Conservation (phyloP, 768 basidiomycete genomes). For the Pulveroboletus sp. region DNA sequence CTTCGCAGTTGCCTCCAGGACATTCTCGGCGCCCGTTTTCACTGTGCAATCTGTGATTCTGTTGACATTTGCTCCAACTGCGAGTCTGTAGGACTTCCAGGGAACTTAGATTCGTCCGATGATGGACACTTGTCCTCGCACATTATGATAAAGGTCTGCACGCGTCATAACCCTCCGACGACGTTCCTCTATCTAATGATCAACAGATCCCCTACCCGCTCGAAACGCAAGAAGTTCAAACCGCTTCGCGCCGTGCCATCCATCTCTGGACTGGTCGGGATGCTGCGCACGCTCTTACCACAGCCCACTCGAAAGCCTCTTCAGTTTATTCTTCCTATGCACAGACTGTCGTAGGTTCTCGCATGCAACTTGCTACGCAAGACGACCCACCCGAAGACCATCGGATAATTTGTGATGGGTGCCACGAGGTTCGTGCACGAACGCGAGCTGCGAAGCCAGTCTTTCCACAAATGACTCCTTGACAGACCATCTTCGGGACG, state of each 20-base stretch:
- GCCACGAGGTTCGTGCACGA: constrained; percentile 46
- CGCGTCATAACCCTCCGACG: not conserved
- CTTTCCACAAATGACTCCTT: not conserved
- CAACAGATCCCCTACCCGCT: constrained; percentile 81
- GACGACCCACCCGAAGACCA: constrained; percentile 44
- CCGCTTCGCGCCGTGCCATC: constrained; percentile 68
- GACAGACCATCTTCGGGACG: constrained; percentile 66
- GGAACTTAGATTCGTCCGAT: constrained; percentile 71
- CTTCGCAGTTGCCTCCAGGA: constrained; percentile 72
- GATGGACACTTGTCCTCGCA: constrained; percentile 81
- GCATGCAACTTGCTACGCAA: constrained; percentile 31
- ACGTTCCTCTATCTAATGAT: constrained; percentile 1
- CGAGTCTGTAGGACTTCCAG: constrained; percentile 81
- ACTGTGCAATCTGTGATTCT: constrained; percentile 83
- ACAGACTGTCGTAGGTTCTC: constrained; percentile 59
- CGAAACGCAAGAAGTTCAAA: constrained; percentile 66
- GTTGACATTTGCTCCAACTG: constrained; percentile 86
- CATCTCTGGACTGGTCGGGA: constrained; percentile 75
- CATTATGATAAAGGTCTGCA: constrained; percentile 84
- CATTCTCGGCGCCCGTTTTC: constrained; percentile 89
- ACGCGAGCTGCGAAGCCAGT: not conserved
- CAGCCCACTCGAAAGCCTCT: constrained; percentile 46
- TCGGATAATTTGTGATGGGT: constrained; percentile 55
- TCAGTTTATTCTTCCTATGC: constrained; percentile 62
- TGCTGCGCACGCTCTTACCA: constrained; percentile 53